Evolutionary conservation across 345 rosid species (phyloP), one percentile per base, ranked within the genome.

Genomic region (Bruguiera parviflora): DNA sequence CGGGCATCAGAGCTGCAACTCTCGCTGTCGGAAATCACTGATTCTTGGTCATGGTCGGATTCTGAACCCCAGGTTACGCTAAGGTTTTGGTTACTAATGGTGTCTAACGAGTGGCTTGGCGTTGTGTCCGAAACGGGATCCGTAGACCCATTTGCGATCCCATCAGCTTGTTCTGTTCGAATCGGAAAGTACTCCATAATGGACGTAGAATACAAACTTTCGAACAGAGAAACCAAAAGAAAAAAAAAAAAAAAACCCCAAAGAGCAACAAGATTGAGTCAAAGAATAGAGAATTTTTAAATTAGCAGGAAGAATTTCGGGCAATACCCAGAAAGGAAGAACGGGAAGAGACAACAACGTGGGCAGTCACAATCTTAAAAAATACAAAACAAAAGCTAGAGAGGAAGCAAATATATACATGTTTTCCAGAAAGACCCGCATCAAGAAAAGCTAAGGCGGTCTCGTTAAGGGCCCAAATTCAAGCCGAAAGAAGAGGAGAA

Each of bases 1-100:
- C 25, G 16, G 4, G 77, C 59, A 5, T 74, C 76, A 2, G 84
- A 80, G 71, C 80, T 72, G 7, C 67, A 43, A 71, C 93, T 90
- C 73, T 85, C 96, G 58, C 87, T 67, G 68, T 89, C 90, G 0
- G 89, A 89, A 25, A 84, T 37, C 2, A 77, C 58, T 13, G 90
- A 85, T 21, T 79, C 75, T 22, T 65, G 73, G 62, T 83, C 80
- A 21, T 9, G 32, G n/a, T 5, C 25, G 5, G 69, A 18, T 24
- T 71, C 79, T 28, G 68, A 77, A 55, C 39, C 61, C 6, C 81
- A 69, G 55, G n/a, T 46, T 0, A 25, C 25, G 25, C 67, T 61
- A 18, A 0, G 39, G 11, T 62, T 25, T 52, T 64, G 75, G 58
- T 15, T 58, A 4, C n/a, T 6, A 18, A 9, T 2, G 0, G 3